phyloP scores from a whole-genome alignment of 2,329 filamentous ascomycete genomes.

The Diaporthe sp. region DNA sequence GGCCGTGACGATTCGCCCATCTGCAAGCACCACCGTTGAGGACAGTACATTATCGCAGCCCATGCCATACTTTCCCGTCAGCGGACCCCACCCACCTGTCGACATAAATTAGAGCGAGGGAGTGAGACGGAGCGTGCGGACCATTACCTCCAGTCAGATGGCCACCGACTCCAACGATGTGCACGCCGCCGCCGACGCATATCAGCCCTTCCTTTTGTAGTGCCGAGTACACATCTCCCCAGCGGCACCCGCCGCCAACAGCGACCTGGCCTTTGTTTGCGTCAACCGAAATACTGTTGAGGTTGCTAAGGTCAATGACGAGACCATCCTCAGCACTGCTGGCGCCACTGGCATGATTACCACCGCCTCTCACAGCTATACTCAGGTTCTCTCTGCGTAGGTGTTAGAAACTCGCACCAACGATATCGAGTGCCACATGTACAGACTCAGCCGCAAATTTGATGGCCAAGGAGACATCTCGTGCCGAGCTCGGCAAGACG shows the following conservation, averaged over 20 bases:
- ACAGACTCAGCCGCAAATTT: not conserved
- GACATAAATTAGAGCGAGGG: not conserved
- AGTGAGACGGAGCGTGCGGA: accelerated
- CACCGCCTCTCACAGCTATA: not conserved
- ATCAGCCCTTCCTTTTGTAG: not conserved
- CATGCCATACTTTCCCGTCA: not conserved
- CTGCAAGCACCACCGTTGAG: not conserved
- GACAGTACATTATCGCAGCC: not conserved
- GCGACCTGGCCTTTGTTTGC: not conserved
- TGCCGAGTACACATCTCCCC: not conserved
- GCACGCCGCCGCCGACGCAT: not conserved
- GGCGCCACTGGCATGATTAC: not conserved
- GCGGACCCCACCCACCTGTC: not conserved
- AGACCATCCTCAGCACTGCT: not conserved
- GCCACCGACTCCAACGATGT: not conserved
- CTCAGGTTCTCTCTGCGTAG: not conserved
- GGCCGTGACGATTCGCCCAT: not conserved
- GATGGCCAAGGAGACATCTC: not conserved
- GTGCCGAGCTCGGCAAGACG: not conserved
- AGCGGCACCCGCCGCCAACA: not conserved
- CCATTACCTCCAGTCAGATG: not conserved
- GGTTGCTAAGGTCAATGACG: not conserved
- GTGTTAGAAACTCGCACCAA: not conserved
- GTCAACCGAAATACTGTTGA: not conserved
- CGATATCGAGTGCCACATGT: not conserved